Base-by-base conservation (phyloP, 2,329 filamentous ascomycete species). In the Scolecobasidium constrictum region DNA sequence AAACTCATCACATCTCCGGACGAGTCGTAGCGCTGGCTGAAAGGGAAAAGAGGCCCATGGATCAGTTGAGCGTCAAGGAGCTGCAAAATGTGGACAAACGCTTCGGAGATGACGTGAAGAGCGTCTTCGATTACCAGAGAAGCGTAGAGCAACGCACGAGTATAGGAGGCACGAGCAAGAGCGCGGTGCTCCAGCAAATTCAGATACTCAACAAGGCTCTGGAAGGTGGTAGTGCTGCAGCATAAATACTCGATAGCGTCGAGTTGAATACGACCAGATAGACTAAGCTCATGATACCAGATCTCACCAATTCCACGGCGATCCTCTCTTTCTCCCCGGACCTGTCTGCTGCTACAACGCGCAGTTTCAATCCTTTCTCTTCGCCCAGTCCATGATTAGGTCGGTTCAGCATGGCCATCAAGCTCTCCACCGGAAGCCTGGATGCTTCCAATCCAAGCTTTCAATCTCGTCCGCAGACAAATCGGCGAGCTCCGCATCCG, bases 111-210 rank as follows among this genome's bases (percentile, higher is more conserved):
- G 85, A 92, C 57, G 75, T 93, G 33, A 62, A 73, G 37, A 66
- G 75, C 38, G 75, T 76, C 19, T 83, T 94, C 56, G 75, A 93
- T 63, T 94, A 92, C 55, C 81, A 93, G 64, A 75, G 75, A 49
- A 85, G 81, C 47, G 85, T 94, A 5, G 86, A 94, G 71, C 73
- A 82, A 67, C 77, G 82, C 55, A 74, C 77, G 34, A 80, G 84
- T 3, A 78, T 78, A 51, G 87, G 86, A 18, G 85, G 86, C 20
- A 92, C 84, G 18, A 87, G 83, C 66, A 78, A 74, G 64, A 72
- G 72, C 11, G 72, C 75, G 18, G 80, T 83, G 5, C 53, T 74
- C 49, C 71, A 81, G 63, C 78, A 84, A 64, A 72, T 83, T 50
- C 63, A 72, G 53, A 70, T 65, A 16, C 53, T 70, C 49, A 69